Base-by-base conservation (phyloP, 192 early-diverging fungal species). In the Lunasporangiospora selenospora region DNA sequence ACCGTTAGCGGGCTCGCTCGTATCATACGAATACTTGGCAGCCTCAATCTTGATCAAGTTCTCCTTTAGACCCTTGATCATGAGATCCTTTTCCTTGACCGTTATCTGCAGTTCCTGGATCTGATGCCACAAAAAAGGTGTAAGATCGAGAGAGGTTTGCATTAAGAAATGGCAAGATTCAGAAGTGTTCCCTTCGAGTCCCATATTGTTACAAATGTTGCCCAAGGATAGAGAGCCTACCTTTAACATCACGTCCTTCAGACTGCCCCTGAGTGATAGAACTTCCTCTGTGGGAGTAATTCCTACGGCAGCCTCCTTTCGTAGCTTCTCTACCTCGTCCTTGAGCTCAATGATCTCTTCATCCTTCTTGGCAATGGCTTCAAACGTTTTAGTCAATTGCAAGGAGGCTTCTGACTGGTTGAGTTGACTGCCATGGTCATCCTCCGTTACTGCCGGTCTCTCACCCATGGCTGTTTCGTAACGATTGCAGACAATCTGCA, bases 401-500 rank as follows among this genome's bases (percentile, higher is more conserved):
- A 73, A 30, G 15, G 69, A 62, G 10, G 60, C 60, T 32, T 73
- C 69, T 4, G 60, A 15, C 13, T 73, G 60, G 32, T 45, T 63
- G 11, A 47, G 30, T 34, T 71, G 69, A 30, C 46, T 58, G 3
- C 60, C 43, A 4, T 73, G 69, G n/a, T 73, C 69, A 24, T 73
- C 69, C 6, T 73, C 69, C 7, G 69, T 73, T 13, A 73, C 54
- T 2, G 49, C 54, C 2, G 69, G 59, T 19, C 69, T 34, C 30
- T 73, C 69, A 27, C 69, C 69, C 69, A 73, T 63, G 0, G 69
- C 69, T 15, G 15, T 73, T 33, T 73, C 69, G 43, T 73, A 73
- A 12, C 69, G 59, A 13, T 59, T 73, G 41, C 69, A 73, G 26
- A 73, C 69, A 41, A 73, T 73, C 43, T 73, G 54, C 34, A 73